Conservation (phyloP, 495 filamentous ascomycete genomes). For the Chlorociboria aeruginascens region DNA sequence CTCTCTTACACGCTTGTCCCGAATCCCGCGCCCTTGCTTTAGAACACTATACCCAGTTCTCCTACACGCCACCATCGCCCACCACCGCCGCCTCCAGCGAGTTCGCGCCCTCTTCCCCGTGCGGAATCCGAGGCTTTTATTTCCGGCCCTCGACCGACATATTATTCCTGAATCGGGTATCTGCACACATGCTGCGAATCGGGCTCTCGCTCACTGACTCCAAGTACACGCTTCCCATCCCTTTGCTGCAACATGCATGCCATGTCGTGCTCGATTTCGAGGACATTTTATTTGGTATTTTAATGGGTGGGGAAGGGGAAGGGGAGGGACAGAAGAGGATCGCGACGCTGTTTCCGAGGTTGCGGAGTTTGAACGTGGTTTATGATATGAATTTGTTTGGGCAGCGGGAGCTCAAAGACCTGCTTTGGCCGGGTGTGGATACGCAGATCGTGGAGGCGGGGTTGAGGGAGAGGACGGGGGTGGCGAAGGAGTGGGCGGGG, state of each 20-base stretch:
- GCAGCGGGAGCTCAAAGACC: too few species aligned
- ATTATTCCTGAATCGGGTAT: constrained; percentile 9
- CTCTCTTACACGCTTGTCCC: constrained; percentile 19
- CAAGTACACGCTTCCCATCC: too few species aligned
- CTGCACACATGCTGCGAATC: too few species aligned
- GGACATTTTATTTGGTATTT: too few species aligned
- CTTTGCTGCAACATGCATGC: too few species aligned
- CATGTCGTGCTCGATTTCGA: too few species aligned
- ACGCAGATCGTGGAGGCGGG: constrained; percentile 8
- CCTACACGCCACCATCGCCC: constrained; percentile 4
- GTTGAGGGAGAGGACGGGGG: background rate
- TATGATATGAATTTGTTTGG: constrained; percentile 2
- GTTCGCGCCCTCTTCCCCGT: background rate
- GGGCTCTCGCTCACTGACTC: too few species aligned
- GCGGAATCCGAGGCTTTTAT: constrained; percentile 15
- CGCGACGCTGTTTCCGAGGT: constrained; percentile 3
- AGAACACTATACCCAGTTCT: constrained; percentile 13
- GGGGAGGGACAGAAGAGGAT: too few species aligned
- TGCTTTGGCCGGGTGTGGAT: constrained; percentile 19
- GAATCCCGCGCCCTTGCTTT: constrained; percentile 28
- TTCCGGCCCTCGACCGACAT: constrained; percentile 14
- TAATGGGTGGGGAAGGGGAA: too few species aligned
- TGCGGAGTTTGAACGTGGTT: constrained; percentile 14
- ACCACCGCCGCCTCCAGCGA: background rate
- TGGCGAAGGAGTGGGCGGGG: background rate